Evolutionary conservation across 2,329 filamentous ascomycete genomes (phyloP).

Genomic region (Cladosporium velox): DNA sequence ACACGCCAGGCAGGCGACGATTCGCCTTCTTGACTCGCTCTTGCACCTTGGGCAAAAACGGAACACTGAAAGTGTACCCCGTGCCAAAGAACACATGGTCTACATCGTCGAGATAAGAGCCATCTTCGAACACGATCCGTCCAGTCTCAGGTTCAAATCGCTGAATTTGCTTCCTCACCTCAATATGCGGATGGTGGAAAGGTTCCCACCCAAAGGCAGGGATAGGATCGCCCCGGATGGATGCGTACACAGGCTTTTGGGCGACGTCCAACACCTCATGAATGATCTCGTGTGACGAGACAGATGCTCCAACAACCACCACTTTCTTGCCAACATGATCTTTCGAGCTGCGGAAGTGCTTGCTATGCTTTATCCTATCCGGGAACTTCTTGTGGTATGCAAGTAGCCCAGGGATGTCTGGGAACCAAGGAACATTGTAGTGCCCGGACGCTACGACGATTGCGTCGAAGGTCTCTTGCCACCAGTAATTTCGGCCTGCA

Average conservation of each 20-base stretch:
- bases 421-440: background rate
- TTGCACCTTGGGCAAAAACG: background rate
- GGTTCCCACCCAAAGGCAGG: background rate
- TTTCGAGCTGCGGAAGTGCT: background rate
- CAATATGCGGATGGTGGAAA: background rate
- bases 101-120: background rate
- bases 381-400: background rate
- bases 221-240: background rate
- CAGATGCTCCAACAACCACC: background rate
- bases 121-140: background rate
- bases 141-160: background rate
- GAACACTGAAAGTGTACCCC: background rate
- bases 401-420: background rate
- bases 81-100: background rate
- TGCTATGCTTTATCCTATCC: background rate
- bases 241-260: background rate
- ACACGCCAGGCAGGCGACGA: background rate
- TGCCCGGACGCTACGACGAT: background rate
- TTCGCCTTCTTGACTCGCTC: background rate
- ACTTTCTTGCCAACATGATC: background rate
- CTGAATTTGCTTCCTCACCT: background rate
- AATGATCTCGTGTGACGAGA: background rate
- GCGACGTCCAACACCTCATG: background rate
- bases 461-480: constrained; percentile 1
- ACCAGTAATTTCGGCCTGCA: background rate